Evolutionary conservation across 768 basidiomycete species (phyloP).

Genomic region (Rhizopogon sp.): DNA sequence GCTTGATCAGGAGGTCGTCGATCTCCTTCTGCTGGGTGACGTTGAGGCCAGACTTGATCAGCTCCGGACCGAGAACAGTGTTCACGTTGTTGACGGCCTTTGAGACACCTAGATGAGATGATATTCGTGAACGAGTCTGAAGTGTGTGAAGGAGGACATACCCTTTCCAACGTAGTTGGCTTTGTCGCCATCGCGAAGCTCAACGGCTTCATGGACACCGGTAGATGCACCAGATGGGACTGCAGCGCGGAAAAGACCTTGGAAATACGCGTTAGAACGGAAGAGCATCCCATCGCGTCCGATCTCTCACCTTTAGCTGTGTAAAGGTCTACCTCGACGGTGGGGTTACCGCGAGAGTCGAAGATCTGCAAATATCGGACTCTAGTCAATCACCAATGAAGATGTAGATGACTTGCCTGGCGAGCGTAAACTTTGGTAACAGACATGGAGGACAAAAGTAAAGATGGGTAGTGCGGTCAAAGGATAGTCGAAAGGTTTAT

Average conservation of each 20-base stretch:
- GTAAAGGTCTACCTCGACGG: constrained; percentile 89
- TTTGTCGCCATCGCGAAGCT: constrained; percentile 97
- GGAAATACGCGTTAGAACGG: constrained; percentile 8
- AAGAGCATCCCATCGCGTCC: constrained; percentile 6
- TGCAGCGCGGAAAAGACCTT: constrained; percentile 89
- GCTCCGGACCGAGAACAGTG: constrained; percentile 79
- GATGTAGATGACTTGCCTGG: constrained; percentile 51
- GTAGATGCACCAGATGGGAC: constrained; percentile 99
- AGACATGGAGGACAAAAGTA: constrained; percentile 62
- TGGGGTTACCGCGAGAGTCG: constrained; percentile 98
- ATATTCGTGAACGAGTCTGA: neutral
- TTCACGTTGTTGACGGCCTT: constrained; percentile 97
- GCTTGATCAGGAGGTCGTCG: constrained; percentile 97
- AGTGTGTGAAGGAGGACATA: constrained; percentile 25
- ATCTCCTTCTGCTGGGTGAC: constrained; percentile 93
- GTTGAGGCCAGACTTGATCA: constrained; percentile 78
- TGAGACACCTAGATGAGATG: constrained; percentile 58
- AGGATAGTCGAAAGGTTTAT: neutral
- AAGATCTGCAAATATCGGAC: constrained; percentile 67
- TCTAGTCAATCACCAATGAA: constrained; percentile 7
- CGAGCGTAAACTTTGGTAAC: constrained; percentile 89
- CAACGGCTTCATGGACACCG: constrained; percentile 96
- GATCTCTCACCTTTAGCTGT: constrained; percentile 73
- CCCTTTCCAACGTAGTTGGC: constrained; percentile 93
- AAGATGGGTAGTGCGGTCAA: constrained; percentile 8